Percentiles rank a stretch among this genome's conserved stretches.
phyloP scores from a whole-genome alignment of 2,329 filamentous ascomycete species.

The Epichloe brachyelytri region DNA sequence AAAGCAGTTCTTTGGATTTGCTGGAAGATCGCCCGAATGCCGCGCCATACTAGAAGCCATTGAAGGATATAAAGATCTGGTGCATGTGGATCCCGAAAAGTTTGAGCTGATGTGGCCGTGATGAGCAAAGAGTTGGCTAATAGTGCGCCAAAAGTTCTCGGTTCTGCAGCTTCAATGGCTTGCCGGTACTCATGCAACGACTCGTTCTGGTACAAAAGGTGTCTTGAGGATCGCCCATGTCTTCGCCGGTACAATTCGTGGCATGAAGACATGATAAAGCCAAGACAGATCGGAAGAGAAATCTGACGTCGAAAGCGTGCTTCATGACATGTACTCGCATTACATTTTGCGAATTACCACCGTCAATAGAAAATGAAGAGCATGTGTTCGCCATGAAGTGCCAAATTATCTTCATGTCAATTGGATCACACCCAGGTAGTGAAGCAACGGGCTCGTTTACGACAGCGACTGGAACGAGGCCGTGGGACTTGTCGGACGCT shows the following conservation, averaged over 20 bases:
- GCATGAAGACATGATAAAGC: conserved; percentile 35
- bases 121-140: conserved; percentile 38
- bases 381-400: conserved; percentile 37
- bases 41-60: conserved; percentile 44
- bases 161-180: conserved; percentile 34
- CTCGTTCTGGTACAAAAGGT: conserved; percentile 31
- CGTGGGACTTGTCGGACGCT: neutral
- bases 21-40: conserved; percentile 35
- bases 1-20: conserved; percentile 15
- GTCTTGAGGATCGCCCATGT: conserved; percentile 20
- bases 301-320: conserved; percentile 37
- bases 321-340: conserved; percentile 34
- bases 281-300: conserved; percentile 42
- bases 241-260: conserved; percentile 1
- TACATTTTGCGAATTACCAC: conserved; percentile 22
- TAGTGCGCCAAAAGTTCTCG: conserved; percentile 35
- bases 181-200: conserved; percentile 38
- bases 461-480: conserved; percentile 7
- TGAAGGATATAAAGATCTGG: conserved; percentile 37
- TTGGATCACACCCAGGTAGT: conserved; percentile 13
- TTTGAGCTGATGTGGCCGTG: conserved; percentile 35
- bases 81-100: conserved; percentile 33
- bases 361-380: conserved; percentile 31
- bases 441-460: conserved; percentile 8
- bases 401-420: conserved; percentile 43